A percentile compares a stretch with the other conserved stretches of the same genome.
These are phyloP conservation scores for Lasiosphaeria ovina DNA, from an alignment of 495 filamentous ascomycete species.

Conservation along the genomic window DNA sequence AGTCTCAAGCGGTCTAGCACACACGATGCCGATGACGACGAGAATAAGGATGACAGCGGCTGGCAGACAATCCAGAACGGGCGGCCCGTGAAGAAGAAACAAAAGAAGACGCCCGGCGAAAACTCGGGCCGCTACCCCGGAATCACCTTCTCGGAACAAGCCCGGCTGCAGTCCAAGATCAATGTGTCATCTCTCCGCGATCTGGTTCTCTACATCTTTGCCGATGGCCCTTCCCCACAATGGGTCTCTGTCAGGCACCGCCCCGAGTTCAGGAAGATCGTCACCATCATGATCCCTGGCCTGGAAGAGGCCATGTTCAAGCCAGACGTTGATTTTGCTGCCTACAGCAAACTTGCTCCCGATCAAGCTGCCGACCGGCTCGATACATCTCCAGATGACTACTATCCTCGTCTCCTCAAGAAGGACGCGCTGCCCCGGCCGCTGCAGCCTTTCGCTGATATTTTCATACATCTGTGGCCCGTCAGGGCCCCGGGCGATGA, in stretches of 20 bases:
- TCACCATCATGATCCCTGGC: slow-evolving; percentile 91
- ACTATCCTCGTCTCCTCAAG: slow-evolving; percentile 67
- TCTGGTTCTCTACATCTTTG: slow-evolving; percentile 83
- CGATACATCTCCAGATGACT: slow-evolving; percentile 57
- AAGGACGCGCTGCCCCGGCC: slow-evolving; percentile 58
- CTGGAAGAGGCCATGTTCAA: slow-evolving; percentile 89
- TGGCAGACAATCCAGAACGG: slow-evolving; percentile 53
- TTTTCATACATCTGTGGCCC: slow-evolving; percentile 88
- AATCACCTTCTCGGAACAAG: slow-evolving; percentile 64
- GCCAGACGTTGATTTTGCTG: slow-evolving; percentile 55
- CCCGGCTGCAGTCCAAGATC: slow-evolving; percentile 68
- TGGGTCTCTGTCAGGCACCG: slow-evolving; percentile 83
- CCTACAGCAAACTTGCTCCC: slow-evolving; percentile 34
- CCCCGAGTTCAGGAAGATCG: slow-evolving; percentile 73
- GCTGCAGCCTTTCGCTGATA: slow-evolving; percentile 69
- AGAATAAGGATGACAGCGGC: slow-evolving; percentile 43
- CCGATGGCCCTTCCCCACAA: slow-evolving; percentile 77
- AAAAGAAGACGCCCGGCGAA: slow-evolving; percentile 55
- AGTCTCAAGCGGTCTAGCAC: slow-evolving; percentile 42
- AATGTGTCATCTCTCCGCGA: slow-evolving; percentile 76
- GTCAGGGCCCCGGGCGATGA: slow-evolving; percentile 81
- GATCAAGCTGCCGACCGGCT: slow-evolving; percentile 34
- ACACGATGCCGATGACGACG: slow-evolving; percentile 41
- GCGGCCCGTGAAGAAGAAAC: slow-evolving; percentile 52
- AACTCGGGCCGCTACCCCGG: slow-evolving; percentile 66